Base-by-base conservation (phyloP, 257 asterid species). In the Penstemon eatonii region DNA sequence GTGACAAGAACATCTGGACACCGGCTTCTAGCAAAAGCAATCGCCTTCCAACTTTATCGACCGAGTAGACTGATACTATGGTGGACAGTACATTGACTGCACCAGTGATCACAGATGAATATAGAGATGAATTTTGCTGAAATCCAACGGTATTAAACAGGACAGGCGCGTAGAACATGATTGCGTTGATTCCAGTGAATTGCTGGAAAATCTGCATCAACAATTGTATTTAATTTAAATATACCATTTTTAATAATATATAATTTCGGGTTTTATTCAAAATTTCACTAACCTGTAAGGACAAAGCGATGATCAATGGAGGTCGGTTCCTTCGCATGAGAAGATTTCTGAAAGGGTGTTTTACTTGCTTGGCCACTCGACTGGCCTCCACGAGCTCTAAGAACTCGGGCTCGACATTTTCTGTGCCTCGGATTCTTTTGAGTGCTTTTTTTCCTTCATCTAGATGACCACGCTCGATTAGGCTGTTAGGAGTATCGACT, bases 401-500 rank as follows among this genome's bases (percentile, higher is more conserved):
- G 33, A 25, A 25, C 33, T 25, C 33, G 33, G 33, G 33, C 33
- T 25, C 33, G 33, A 25, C 33, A 25, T 25, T 25, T 25, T 25
- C 33, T 25, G 33, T 25, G 33, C 33, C 33, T 6, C 97, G 81
- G 65, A 91, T 91, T 42, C 18, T 83, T 71, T 68, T 77, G 6
- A 91, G 84, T 4, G 86, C 93, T 9, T 76, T 67, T 64, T 86
- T 91, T 40, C 96, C 96, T 70, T 91, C 68, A 3, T 91, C 96
- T 33, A 88, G 36, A 19, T 61, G 82, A n/a, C 95, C 97, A 0
- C 97, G 82, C 39, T 89, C 95, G 1, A 91, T 91, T 19, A 91
- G 71, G 61, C 97, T 88, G 83, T 91, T 91, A 0, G 96, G 97
- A 2, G 97, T 91, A 60, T 91, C 97, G 7, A 78, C 83, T 11